Evolutionary conservation across 805 yeast genomes (phyloP).

Genomic region (Candida argentea): DNA sequence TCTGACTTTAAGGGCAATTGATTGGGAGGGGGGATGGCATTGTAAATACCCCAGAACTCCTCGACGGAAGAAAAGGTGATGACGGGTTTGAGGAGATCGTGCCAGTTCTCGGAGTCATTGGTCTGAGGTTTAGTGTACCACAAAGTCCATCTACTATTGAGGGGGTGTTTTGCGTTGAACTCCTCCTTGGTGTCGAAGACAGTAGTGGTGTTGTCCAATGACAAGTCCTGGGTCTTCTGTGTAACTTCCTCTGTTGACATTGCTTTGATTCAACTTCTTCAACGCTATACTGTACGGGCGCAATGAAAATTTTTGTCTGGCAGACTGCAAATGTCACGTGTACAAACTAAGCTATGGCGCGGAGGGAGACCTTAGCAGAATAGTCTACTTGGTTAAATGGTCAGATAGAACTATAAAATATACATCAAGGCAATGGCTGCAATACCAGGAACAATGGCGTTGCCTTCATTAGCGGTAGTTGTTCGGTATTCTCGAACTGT

Average conservation of each 20-base stretch:
- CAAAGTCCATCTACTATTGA: conserved; percentile 85
- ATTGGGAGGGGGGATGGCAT: conserved; percentile 84
- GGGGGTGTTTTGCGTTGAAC: conserved; percentile 77
- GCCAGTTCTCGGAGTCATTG: conserved; percentile 76
- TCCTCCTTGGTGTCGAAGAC: conserved; percentile 52
- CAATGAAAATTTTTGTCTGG: too few relatives aligned
- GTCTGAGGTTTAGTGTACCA: conserved; percentile 96
- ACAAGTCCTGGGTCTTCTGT: conserved; percentile 33
- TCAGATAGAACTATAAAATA: too few relatives aligned
- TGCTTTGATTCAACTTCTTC: not conserved
- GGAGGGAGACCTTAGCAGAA: too few relatives aligned
- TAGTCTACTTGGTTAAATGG: too few relatives aligned
- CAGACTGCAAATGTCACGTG: too few relatives aligned
- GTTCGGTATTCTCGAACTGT: too few relatives aligned
- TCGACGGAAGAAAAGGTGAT: conserved; percentile 91
- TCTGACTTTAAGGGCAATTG: conserved; percentile 89
- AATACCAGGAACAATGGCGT: too few relatives aligned
- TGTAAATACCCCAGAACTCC: conserved; percentile 97
- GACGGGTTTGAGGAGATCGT: conserved; percentile 85
- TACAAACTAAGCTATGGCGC: too few relatives aligned
- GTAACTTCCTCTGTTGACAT: conserved; percentile 30
- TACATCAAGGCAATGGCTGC: too few relatives aligned
- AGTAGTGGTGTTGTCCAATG: conserved; percentile 32
- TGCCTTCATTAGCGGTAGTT: too few relatives aligned
- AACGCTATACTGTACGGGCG: too few relatives aligned